Evolutionary conservation across 331 rosid genomes (phyloP).

Genomic region (Cydonia oblonga): DNA sequence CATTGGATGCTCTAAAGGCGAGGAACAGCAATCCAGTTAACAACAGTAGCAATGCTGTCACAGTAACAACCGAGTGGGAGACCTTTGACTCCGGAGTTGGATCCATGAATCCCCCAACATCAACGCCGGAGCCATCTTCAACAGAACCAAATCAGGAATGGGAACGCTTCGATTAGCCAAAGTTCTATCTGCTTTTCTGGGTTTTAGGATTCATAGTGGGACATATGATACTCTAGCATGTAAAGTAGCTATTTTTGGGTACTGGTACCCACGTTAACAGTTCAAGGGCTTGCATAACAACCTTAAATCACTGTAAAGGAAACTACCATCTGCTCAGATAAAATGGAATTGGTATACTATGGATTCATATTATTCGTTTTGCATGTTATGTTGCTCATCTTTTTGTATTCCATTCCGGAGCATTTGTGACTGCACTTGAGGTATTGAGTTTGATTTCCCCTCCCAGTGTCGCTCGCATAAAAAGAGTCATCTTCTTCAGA

Average conservation of each 20-base stretch:
- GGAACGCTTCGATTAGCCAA: conserved; percentile 40
- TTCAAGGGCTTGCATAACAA: conserved; percentile 6
- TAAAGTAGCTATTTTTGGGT: conserved; percentile 10
- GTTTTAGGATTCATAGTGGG: background rate
- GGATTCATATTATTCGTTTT: background rate
- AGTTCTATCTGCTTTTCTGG: background rate
- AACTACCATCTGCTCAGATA: background rate
- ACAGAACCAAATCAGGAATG: conserved; percentile 33
- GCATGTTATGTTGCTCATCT: background rate
- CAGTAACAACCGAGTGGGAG: conserved; percentile 60
- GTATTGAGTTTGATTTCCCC: background rate
- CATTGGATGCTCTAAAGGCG: conserved; percentile 42
- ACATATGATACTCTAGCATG: conserved; percentile 5
- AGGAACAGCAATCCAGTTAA: conserved; percentile 43
- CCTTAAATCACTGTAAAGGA: background rate
- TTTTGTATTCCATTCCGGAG: background rate
- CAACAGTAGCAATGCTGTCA: conserved; percentile 35
- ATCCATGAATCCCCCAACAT: conserved; percentile 52
- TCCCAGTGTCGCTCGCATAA: background rate
- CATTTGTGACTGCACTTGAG: background rate
- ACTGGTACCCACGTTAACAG: conserved; percentile 12
- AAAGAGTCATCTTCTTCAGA: background rate
- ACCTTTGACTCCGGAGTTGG: conserved; percentile 58
- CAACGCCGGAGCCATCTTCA: conserved; percentile 38
- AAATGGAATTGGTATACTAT: background rate